Base-by-base conservation (phyloP, 306 rosid genomes). In the Cyamopsis tetragonoloba region DNA sequence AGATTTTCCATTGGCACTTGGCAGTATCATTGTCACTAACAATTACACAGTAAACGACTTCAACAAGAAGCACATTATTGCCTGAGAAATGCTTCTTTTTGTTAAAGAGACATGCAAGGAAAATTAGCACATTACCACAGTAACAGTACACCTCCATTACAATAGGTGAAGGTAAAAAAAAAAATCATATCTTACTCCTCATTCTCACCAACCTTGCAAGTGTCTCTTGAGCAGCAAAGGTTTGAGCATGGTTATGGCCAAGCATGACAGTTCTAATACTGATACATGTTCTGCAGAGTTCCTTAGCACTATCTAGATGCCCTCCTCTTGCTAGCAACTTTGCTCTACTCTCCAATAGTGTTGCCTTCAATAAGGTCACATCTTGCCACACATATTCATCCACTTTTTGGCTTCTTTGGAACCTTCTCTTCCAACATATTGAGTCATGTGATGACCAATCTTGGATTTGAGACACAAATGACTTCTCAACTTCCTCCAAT, bases 331-430 rank as follows among this genome's bases (percentile, higher is more conserved):
- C 80, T 24, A 89, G 66, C 81, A 92, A 77, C 76, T 89, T 92
- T 0, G 95, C 95, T 68, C 96, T 80, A 2, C 91, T 92, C 83
- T 92, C 98, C 43, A 92, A 85, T 12, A 89, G 44, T 34, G 92
- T 87, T 12, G 98, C 96, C 79, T 89, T 92, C 68, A 89, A 64
- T 41, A 92, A 69, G 2, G 96, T 89, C 46, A 89, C 96, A 35
- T 92, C 96, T 44, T 92, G 98, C 98, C 98, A 92, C 35, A 89
- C 96, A 38, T 82, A 89, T 34, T 89, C 95, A 42, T 92, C 95
- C 22, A 85, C 91, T 68, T 83, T 79, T 31, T 84, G 89, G 37
- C 77, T 57, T 34, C 88, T 70, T 62, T 86, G 86, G 68, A 80
- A 58, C 84, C 85, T 88, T 51, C 80, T 83, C 70, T 85, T 89